Percentiles rank a stretch among this genome's conserved stretches.
phyloP scores from a whole-genome alignment of 1,284 basidiomycete species.

The Microbotryum violaceum region DNA sequence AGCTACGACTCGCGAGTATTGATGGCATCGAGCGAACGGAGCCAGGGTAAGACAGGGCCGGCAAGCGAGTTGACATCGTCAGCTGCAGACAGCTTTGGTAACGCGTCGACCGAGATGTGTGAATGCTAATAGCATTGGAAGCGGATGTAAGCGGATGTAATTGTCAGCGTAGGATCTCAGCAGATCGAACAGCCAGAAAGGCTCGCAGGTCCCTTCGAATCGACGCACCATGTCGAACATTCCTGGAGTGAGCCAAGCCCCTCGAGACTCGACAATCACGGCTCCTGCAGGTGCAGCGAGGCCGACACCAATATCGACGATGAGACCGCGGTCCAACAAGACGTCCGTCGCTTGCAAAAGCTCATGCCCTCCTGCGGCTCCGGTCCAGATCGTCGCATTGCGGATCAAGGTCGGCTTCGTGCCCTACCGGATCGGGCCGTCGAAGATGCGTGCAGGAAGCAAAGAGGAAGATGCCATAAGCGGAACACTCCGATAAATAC shows the following conservation, averaged over 20 bases:
- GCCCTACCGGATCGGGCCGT: not conserved
- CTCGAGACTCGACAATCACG: slow-evolving; percentile 40
- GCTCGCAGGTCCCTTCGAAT: no score
- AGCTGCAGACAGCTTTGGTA: slow-evolving; percentile 52
- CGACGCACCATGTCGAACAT: slow-evolving; percentile 26
- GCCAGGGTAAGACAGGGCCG: slow-evolving; percentile 53
- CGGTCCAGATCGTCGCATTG: slow-evolving; percentile 75
- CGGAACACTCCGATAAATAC: no score
- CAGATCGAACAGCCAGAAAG: not conserved
- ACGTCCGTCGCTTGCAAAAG: slow-evolving; percentile 49
- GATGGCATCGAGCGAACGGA: slow-evolving; percentile 55
- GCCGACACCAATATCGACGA: slow-evolving; percentile 41
- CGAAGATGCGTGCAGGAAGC: not conserved
- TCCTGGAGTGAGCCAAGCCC: slow-evolving; percentile 48
- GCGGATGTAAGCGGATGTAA: no score
- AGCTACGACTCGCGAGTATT: slow-evolving; percentile 45
- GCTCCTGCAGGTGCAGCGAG: slow-evolving; percentile 27
- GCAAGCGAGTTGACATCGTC: slow-evolving; percentile 18
- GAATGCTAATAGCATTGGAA: slow-evolving; percentile 60
- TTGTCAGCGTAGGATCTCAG: slow-evolving; percentile 39
- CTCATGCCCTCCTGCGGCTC: slow-evolving; percentile 57
- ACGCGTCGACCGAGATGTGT: slow-evolving; percentile 62
- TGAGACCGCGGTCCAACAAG: slow-evolving; percentile 45
- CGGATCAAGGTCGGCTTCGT: slow-evolving; percentile 48
- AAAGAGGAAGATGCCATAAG: not conserved